These are phyloP conservation scores for Przewalskia tangutica DNA, from an alignment of 257 asterid species.

Conservation along the genomic window DNA sequence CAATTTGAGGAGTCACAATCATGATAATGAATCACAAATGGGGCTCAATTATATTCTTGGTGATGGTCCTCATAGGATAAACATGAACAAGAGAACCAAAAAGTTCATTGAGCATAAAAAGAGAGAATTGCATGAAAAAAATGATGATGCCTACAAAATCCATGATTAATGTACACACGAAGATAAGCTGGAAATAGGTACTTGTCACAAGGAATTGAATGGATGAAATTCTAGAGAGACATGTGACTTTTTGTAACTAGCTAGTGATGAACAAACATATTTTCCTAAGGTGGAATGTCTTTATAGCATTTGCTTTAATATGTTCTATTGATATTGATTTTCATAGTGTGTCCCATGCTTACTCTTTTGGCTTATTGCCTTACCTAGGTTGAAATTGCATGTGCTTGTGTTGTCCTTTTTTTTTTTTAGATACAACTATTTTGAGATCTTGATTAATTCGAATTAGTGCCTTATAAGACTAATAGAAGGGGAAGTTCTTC, in stretches of 20 bases:
- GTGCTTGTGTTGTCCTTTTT: not conserved
- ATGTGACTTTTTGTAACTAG: not conserved
- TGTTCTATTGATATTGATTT: not conserved
- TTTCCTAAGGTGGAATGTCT: not conserved
- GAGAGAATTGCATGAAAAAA: not conserved
- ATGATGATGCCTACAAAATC: not conserved
- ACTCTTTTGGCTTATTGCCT: not conserved
- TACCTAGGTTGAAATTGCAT: not conserved
- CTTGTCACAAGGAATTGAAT: not conserved
- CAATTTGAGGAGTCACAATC: not conserved
- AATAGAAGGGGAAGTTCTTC: too few relatives aligned
- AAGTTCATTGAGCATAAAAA: not conserved
- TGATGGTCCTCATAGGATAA: not conserved
- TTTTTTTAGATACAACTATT: too few relatives aligned
- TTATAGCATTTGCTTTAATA: not conserved
- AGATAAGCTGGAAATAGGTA: constrained; percentile 2
- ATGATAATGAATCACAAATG: not conserved
- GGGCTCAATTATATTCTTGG: not conserved
- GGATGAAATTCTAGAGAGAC: not conserved
- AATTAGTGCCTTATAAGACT: too few relatives aligned
- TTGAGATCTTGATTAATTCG: too few relatives aligned
- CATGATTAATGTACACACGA: not conserved
- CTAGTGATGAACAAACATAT: not conserved
- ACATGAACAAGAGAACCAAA: not conserved
- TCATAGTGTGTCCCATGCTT: not conserved